A percentile compares a stretch with the other conserved stretches of the same genome.
Conservation (phyloP, 768 basidiomycete genomes). For the Suillus variegatus region DNA sequence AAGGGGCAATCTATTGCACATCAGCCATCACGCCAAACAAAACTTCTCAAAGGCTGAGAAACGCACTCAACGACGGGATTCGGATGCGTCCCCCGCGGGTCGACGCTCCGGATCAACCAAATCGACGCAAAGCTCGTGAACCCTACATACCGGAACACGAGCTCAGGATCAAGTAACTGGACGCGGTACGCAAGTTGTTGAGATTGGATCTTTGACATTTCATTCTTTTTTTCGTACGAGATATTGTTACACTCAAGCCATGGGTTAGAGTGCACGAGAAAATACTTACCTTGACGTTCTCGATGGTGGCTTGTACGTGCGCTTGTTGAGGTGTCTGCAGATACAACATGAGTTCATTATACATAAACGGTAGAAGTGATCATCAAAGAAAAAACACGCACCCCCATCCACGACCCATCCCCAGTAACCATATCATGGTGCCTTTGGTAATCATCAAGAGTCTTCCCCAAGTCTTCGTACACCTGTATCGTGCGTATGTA, state of each 20-base stretch:
- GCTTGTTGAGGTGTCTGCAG: constrained; percentile 68
- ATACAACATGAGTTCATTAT: neutral
- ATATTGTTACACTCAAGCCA: neutral
- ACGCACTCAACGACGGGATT: constrained; percentile 65
- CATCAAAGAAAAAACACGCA: constrained; percentile 36
- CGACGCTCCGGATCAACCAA: constrained; percentile 91
- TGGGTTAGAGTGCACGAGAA: neutral
- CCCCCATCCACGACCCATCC: constrained; percentile 82
- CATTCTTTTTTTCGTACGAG: constrained; percentile 44
- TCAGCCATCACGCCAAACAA: constrained; percentile 10
- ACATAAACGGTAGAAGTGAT: neutral
- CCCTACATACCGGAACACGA: constrained; percentile 73
- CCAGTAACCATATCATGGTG: constrained; percentile 76
- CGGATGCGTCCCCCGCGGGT: constrained; percentile 80
- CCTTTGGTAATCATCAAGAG: constrained; percentile 73
- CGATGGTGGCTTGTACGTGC: constrained; percentile 76
- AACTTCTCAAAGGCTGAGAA: neutral
- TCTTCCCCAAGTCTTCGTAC: constrained; percentile 71
- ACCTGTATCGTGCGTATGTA: constrained; percentile 78
- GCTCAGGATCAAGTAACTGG: constrained; percentile 84
- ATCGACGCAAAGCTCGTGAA: constrained; percentile 92
- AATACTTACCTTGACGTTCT: constrained; percentile 66
- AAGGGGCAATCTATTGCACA: constrained; percentile 68
- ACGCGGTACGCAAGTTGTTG: constrained; percentile 81
- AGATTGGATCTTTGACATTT: constrained; percentile 70